phyloP scores from a whole-genome alignment of 257 asterid species.

The Salvia miltiorrhiza region DNA sequence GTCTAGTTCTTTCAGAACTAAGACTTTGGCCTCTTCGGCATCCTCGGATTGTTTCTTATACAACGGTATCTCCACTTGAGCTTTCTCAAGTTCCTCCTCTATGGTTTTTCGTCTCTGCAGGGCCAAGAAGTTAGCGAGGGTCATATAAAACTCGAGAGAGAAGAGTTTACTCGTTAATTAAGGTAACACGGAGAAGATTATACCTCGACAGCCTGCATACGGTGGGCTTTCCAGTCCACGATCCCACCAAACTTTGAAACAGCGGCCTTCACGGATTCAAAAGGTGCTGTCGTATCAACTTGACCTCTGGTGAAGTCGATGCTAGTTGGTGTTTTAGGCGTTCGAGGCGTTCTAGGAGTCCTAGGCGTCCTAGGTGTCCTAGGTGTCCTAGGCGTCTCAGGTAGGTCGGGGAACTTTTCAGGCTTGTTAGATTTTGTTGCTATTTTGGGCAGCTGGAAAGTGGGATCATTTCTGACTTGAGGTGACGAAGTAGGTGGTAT shows the following conservation, averaged over 20 bases:
- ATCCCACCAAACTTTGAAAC: constrained; percentile 98
- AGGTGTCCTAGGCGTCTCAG: constrained; percentile 21
- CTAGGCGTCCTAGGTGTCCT: constrained; percentile 4
- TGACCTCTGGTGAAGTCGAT: constrained; percentile 37
- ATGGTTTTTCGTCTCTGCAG: constrained; percentile 80
- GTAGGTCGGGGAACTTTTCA: constrained; percentile 19
- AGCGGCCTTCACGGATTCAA: constrained; percentile 96
- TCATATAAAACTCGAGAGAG: background rate
- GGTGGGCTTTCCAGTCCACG: constrained; percentile 99
- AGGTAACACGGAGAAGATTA: background rate
- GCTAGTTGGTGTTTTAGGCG: constrained; percentile 19
- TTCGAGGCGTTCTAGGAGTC: constrained; percentile 21
- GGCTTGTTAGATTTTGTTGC: constrained; percentile 20
- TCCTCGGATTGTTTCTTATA: constrained; percentile 60
- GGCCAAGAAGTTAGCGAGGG: background rate
- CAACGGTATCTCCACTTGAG: constrained; percentile 71
- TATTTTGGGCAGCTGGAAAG: constrained; percentile 28
- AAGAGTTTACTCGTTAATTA: too few relatives aligned
- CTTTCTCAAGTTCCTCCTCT: constrained; percentile 80
- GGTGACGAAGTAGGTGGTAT: constrained; percentile 31
- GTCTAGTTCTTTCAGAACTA: constrained; percentile 70
- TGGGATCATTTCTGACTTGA: constrained; percentile 29
- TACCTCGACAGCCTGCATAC: constrained; percentile 88
- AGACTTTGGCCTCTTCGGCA: constrained; percentile 74
- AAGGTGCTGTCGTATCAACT: constrained; percentile 84